Evolutionary conservation across 495 filamentous ascomycete genomes (phyloP), one percentile per base, ranked within the genome.

Genomic region (Staphylotrichum longicolle): DNA sequence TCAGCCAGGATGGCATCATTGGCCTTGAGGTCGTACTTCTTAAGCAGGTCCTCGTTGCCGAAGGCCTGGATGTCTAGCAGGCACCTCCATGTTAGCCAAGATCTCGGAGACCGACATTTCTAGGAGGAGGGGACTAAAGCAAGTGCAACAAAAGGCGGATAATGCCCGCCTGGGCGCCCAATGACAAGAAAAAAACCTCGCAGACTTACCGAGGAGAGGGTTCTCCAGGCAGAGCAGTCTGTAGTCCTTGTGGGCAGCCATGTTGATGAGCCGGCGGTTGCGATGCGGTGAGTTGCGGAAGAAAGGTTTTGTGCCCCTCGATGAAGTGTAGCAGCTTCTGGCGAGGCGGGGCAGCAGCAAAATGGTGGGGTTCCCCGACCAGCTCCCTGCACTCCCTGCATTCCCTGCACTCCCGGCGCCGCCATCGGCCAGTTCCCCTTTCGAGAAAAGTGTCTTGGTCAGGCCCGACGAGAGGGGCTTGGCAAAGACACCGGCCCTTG

Each of bases 1-100:
- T 95, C 91, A 37, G 93, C 93, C 57, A 99, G 89, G 75, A 99
- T 98, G 60, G 95, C 94, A 76, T 97, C 93, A 80, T 99, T 96
- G 72, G 85, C 78, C 79, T 98, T 97, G 65, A 99, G 83, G 44
- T 82, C 85, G 74, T 99, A 99, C 80, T 96, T 94, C 59, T 92
- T 78, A 51, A 98, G 87, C 33, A 99, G 83, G 15, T 85, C 84
- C 66, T 87, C 82, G 73, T 91, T 85, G 63, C 88, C 92, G 68
- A 86, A 80, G 66, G 86, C 93, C 80, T 96, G 93, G 75, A 98
- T 97, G 75, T 98, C 93, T 94, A 70, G 47, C 47, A 15, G 6
- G 32, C 9, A 14, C 30, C 60, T 33, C 41, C 11, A 44, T 44
- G 53, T 54, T 27, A 39, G 52, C 33, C 14, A 4, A 33, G 32